These are phyloP conservation scores for Alternaria rosae DNA, from an alignment of 2,329 filamentous ascomycete genomes.

Conservation along the genomic window DNA sequence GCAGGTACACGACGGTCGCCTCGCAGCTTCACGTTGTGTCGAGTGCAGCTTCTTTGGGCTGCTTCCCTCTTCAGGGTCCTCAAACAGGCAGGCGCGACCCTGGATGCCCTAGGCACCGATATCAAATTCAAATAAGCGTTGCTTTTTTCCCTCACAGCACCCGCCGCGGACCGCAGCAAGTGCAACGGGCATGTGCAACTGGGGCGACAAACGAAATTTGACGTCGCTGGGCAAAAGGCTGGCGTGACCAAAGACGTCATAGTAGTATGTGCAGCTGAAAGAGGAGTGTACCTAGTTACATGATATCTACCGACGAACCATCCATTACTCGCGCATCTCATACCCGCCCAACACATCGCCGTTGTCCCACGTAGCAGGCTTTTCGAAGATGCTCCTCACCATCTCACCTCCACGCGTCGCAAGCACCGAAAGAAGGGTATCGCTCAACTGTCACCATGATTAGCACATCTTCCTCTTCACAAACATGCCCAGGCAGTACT, in stretches of 20 bases:
- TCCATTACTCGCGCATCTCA: slow-evolving; percentile 22
- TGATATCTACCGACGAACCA: neutral
- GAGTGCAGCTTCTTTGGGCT: neutral
- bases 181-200: neutral
- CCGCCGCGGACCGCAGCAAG: neutral
- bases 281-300: neutral
- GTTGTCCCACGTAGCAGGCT: slow-evolving; percentile 36
- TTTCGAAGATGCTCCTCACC: slow-evolving; percentile 74
- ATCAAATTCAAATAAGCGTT: neutral
- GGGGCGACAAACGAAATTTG: neutral
- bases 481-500: slow-evolving; percentile 52
- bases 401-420: slow-evolving; percentile 79
- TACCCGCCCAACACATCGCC: slow-evolving; percentile 35
- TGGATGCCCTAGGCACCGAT: slow-evolving; percentile 6
- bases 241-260: slow-evolving; percentile 1
- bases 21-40: neutral
- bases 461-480: slow-evolving; percentile 9
- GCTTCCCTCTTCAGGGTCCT: neutral
- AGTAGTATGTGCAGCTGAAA: neutral
- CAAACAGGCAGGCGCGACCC: neutral
- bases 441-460: slow-evolving; percentile 67
- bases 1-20: neutral
- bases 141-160: neutral
- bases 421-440: slow-evolving; percentile 81
- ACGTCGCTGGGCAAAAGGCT: neutral